Evolutionary conservation across 345 rosid species (phyloP).

Genomic region (Eucalyptus curtisii): DNA sequence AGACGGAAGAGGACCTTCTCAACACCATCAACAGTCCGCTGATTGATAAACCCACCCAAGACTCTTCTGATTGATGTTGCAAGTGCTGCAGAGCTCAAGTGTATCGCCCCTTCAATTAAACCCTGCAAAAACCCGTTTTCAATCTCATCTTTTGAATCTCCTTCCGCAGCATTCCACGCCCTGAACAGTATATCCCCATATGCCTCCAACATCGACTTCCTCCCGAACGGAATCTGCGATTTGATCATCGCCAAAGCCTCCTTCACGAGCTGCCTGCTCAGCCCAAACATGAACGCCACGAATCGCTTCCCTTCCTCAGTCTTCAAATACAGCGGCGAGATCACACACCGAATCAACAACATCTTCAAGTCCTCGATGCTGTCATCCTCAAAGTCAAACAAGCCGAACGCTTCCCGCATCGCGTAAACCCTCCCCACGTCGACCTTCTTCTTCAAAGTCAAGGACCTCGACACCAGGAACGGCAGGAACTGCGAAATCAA

Average conservation of each 20-base stretch:
- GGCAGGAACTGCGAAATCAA: slow-evolving; percentile 79
- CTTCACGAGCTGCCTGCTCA: slow-evolving; percentile 66
- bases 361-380: slow-evolving; percentile 77
- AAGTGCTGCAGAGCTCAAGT: slow-evolving; percentile 33
- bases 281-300: slow-evolving; percentile 56
- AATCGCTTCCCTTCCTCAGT: slow-evolving; percentile 82
- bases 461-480: slow-evolving; percentile 57
- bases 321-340: slow-evolving; percentile 66
- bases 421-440: slow-evolving; percentile 68
- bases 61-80: slow-evolving; percentile 73
- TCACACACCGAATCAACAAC: slow-evolving; percentile 65
- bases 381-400: slow-evolving; percentile 82
- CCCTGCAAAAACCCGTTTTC: slow-evolving; percentile 67
- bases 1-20: slow-evolving; percentile 78
- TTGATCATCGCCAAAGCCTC: slow-evolving; percentile 69
- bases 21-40: slow-evolving; percentile 63
- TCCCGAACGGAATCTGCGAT: slow-evolving; percentile 81
- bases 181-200: slow-evolving; percentile 69
- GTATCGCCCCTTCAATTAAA: slow-evolving; percentile 63
- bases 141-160: slow-evolving; percentile 48
- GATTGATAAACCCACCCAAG: slow-evolving; percentile 65
- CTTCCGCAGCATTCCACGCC: slow-evolving; percentile 68
- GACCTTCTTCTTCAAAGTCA: slow-evolving; percentile 75
- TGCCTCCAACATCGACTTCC: slow-evolving; percentile 82
- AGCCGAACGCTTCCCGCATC: slow-evolving; percentile 59